Conservation (phyloP, 176 grass and related monocot genomes). For the Oryza rufipogon region DNA sequence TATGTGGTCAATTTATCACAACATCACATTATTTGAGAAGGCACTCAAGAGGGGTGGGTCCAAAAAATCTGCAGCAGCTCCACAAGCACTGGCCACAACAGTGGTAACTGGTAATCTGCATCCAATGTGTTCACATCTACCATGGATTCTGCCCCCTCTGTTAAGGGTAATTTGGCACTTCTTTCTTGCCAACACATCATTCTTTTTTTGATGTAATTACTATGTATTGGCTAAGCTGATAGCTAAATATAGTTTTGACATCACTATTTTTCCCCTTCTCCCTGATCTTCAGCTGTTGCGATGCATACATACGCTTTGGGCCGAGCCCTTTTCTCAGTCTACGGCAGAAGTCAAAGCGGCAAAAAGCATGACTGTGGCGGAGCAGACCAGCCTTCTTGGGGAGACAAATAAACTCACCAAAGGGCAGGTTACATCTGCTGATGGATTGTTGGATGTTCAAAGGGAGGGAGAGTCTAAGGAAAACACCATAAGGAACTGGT, state of each 20-base stretch:
- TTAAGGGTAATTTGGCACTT: conserved; percentile 72
- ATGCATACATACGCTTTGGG: conserved; percentile 86
- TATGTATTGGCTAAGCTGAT: conserved; percentile 32
- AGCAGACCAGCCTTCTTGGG: conserved; percentile 88
- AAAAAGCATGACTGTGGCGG: conserved; percentile 78
- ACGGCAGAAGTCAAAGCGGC: conserved; percentile 79
- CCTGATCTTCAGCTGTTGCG: conserved; percentile 67
- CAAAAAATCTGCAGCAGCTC: conserved; percentile 64
- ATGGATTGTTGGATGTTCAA: conserved; percentile 68
- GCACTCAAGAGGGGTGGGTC: conserved; percentile 88
- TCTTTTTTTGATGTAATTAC: conserved; percentile 24
- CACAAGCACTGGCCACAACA: conserved; percentile 42
- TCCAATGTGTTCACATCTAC: conserved; percentile 87
- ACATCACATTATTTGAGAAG: conserved; percentile 93
- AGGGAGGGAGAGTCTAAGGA: conserved; percentile 88
- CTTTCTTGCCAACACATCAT: conserved; percentile 10
- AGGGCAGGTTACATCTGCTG: conserved; percentile 61
- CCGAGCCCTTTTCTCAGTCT: conserved; percentile 66
- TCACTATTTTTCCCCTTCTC: conserved; percentile 9
- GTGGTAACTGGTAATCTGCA: conserved; percentile 59
- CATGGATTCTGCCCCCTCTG: conserved; percentile 96
- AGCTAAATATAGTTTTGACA: conserved; percentile 30
- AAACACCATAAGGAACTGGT: conserved; percentile 91
- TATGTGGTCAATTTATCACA: conserved; percentile 99
- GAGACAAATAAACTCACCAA: conserved; percentile 76